These are phyloP conservation scores for Jamesozyma jinghongensis DNA, from an alignment of 805 yeast species.

Conservation along the genomic window DNA sequence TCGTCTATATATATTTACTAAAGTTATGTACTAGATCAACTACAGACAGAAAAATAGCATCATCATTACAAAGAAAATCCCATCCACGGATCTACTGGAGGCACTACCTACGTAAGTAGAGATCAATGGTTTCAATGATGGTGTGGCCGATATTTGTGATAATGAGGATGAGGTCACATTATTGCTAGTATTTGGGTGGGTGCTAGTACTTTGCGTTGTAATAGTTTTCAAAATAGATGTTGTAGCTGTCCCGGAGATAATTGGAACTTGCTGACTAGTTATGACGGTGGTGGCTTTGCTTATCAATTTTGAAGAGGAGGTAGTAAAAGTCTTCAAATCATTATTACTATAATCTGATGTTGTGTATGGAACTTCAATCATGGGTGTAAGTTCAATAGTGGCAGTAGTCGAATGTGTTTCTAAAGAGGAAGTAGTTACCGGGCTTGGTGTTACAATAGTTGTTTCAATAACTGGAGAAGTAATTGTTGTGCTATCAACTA, in stretches of 20 bases:
- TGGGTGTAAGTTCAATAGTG: conserved; percentile 8
- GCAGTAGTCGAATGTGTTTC: conserved; percentile 2
- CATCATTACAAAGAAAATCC: background rate
- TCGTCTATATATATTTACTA: background rate
- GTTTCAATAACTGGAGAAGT: background rate
- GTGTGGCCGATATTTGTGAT: background rate
- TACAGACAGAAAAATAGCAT: background rate
- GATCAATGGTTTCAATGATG: background rate
- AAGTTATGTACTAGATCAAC: background rate
- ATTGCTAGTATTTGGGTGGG: background rate
- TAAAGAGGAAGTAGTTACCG: background rate
- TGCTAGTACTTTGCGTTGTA: background rate
- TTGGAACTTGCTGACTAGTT: conserved; percentile 4
- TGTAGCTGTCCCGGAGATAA: conserved; percentile 3
- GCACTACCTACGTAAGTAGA: background rate
- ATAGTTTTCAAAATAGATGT: no score
- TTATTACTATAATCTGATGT: conserved; percentile 2
- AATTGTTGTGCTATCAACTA: background rate
- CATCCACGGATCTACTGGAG: background rate
- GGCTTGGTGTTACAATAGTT: background rate
- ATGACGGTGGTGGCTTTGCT: conserved; percentile 7
- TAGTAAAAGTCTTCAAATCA: conserved; percentile 8
- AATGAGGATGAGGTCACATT: no score
- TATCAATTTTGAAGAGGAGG: conserved; percentile 5
- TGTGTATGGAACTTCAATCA: background rate